Evolutionary conservation across 805 yeast species (phyloP).

Genomic region (Cyberlindnera maclurae): DNA sequence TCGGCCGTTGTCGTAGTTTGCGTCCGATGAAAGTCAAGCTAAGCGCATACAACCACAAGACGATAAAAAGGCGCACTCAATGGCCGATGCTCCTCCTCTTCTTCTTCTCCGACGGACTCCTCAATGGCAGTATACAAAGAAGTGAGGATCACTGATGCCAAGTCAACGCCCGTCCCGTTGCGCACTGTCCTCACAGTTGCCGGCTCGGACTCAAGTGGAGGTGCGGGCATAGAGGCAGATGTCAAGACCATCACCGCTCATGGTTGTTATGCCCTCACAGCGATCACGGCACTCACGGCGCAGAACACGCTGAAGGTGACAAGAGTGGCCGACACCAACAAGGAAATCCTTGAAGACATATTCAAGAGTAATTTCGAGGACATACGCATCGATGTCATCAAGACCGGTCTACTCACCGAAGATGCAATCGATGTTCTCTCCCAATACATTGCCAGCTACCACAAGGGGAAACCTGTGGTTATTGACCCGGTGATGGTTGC

Average conservation of each 20-base stretch:
- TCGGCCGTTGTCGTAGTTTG: background rate
- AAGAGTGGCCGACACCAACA: conserved; percentile 35
- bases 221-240: conserved; percentile 91
- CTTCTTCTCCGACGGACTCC: no score
- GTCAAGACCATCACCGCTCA: conserved; percentile 71
- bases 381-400: conserved; percentile 56
- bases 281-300: conserved; percentile 73
- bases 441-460: conserved; percentile 40
- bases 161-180: background rate
- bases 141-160: background rate
- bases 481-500: conserved; percentile 84
- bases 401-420: conserved; percentile 55
- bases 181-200: conserved; percentile 43
- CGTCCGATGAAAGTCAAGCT: background rate
- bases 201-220: conserved; percentile 83
- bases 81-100: background rate
- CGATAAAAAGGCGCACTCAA: background rate
- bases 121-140: background rate
- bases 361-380: conserved; percentile 53
- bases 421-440: conserved; percentile 35
- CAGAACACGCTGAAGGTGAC: conserved; percentile 55
- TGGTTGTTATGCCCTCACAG: conserved; percentile 68
- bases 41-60: conserved; percentile 1
- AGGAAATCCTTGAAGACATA: conserved; percentile 37
- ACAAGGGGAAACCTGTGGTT: conserved; percentile 36